phyloP scores from a whole-genome alignment of 805 yeast species.

The Kurtzmaniella cleridarum region DNA sequence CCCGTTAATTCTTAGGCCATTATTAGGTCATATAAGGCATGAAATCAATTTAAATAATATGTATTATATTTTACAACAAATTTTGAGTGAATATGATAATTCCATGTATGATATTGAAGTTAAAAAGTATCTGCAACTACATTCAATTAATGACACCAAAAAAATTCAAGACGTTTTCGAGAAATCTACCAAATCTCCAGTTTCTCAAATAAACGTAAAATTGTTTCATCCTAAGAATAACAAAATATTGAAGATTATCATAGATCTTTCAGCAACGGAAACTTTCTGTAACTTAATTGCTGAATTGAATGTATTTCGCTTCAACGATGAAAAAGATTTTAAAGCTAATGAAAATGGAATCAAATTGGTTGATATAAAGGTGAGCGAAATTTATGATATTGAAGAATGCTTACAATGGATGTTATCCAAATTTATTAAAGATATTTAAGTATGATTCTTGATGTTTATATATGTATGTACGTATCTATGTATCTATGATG shows the following conservation, averaged over 20 bases:
- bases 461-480: too few species aligned
- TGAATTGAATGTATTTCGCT: slow-evolving; percentile 30
- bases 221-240: slow-evolving; percentile 9
- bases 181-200: slow-evolving; percentile 35
- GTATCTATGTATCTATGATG: background rate
- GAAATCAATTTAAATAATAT: slow-evolving; percentile 33
- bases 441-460: background rate
- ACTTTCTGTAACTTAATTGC: slow-evolving; percentile 36
- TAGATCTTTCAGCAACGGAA: slow-evolving; percentile 34
- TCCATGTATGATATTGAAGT: background rate
- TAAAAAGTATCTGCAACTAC: slow-evolving; percentile 2
- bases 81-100: slow-evolving; percentile 11
- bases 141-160: slow-evolving; percentile 5
- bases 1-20: slow-evolving; percentile 47
- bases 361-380: slow-evolving; percentile 40
- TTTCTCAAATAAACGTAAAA: slow-evolving; percentile 23
- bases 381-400: slow-evolving; percentile 47
- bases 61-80: slow-evolving; percentile 21
- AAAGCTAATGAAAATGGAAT: slow-evolving; percentile 24
- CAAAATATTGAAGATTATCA: slow-evolving; percentile 18
- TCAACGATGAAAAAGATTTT: slow-evolving; percentile 17
- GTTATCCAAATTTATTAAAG: slow-evolving; percentile 27
- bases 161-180: slow-evolving; percentile 28
- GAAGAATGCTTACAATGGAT: slow-evolving; percentile 57
- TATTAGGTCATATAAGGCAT: slow-evolving; percentile 56